phyloP scores from a whole-genome alignment of 2,329 filamentous ascomycete species.

The Fusarium sambucinum region DNA sequence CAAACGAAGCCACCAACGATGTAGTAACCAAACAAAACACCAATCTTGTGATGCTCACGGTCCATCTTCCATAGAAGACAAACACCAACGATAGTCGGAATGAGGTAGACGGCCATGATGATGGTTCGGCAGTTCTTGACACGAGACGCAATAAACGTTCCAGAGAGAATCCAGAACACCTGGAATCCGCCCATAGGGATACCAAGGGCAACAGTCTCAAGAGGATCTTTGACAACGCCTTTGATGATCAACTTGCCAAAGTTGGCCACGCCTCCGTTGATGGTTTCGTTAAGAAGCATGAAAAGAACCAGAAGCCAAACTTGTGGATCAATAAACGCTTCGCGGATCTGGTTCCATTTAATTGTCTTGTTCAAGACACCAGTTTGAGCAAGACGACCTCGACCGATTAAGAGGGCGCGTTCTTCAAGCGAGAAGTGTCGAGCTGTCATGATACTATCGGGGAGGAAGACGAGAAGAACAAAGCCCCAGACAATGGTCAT shows the following conservation, averaged over 20 bases:
- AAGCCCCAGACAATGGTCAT: constrained; percentile 62
- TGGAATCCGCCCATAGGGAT: constrained; percentile 67
- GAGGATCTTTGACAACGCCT: constrained; percentile 52
- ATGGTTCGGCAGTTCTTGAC: constrained; percentile 62
- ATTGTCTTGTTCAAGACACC: constrained; percentile 62
- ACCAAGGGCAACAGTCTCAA: constrained; percentile 61
- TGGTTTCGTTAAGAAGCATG: constrained; percentile 66
- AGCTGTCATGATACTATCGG: constrained; percentile 58
- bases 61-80: constrained; percentile 62
- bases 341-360: constrained; percentile 61
- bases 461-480: constrained; percentile 59
- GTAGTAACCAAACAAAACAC: constrained; percentile 65
- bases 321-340: constrained; percentile 63
- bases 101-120: constrained; percentile 63
- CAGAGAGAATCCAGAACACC: constrained; percentile 63
- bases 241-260: constrained; percentile 67
- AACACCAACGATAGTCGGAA: constrained; percentile 63
- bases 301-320: constrained; percentile 65
- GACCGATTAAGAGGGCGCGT: constrained; percentile 67
- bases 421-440: constrained; percentile 42
- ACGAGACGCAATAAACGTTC: constrained; percentile 62
- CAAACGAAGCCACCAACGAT: constrained; percentile 62
- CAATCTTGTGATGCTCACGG: constrained; percentile 55
- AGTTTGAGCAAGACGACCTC: constrained; percentile 64
- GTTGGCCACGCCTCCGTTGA: constrained; percentile 66